Conservation (phyloP, 306 rosid genomes). For the Cicer chorassanicum region DNA sequence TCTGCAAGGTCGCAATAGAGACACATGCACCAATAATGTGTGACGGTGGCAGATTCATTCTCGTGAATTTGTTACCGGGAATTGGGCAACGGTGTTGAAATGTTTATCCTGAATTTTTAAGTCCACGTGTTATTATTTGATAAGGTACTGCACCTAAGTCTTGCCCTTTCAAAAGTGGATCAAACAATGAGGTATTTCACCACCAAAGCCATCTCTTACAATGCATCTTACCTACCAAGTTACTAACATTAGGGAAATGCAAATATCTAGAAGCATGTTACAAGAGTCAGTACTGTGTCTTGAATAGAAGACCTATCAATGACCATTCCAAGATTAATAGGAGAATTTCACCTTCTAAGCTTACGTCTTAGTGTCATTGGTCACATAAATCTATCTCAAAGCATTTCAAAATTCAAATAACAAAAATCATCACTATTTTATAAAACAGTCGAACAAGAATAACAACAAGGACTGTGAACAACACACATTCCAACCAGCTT, state of each 20-base stretch:
- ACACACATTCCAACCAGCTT: slow-evolving; percentile 4
- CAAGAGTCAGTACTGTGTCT: neutral
- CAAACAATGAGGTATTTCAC: slow-evolving; percentile 12
- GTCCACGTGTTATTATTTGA: no score
- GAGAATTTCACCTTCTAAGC: slow-evolving; percentile 24
- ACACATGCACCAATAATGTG: no score
- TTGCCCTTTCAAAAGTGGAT: neutral
- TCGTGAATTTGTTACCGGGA: no score
- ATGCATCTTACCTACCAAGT: neutral
- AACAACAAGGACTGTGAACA: neutral
- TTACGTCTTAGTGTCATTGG: slow-evolving; percentile 16
- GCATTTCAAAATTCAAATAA: slow-evolving; percentile 20
- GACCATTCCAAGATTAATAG: slow-evolving; percentile 10
- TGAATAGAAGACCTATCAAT: neutral
- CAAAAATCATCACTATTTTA: slow-evolving; percentile 8
- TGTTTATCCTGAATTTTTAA: no score
- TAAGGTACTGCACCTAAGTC: no score
- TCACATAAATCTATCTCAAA: slow-evolving; percentile 19
- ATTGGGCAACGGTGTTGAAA: no score
- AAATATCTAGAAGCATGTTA: neutral
- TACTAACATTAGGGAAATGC: slow-evolving; percentile 6
- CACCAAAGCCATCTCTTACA: neutral
- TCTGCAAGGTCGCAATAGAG: no score
- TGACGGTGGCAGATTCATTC: no score
- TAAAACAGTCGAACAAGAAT: neutral